Conservation (phyloP, 2,329 filamentous ascomycete genomes). For the Cercospora janseana region DNA sequence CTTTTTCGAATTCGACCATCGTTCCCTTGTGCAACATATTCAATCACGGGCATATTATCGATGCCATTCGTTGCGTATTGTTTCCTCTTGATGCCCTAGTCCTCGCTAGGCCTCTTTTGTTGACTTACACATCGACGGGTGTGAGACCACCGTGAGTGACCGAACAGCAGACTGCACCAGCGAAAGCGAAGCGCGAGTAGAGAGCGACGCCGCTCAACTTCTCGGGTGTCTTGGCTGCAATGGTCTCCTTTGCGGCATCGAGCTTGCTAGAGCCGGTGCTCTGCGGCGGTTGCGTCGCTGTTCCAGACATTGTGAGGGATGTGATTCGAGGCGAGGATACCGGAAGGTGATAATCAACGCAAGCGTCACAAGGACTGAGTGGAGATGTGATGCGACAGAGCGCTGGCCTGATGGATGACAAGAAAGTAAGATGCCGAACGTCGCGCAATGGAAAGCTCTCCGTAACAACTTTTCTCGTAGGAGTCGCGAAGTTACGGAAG, state of each 20-base stretch:
- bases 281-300: conserved; percentile 44
- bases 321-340: not conserved
- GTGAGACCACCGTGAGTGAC: conserved; percentile 96
- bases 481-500: conserved; percentile 9
- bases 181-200: conserved; percentile 95
- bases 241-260: conserved; percentile 51
- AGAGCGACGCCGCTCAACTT: conserved; percentile 66
- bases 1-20: not conserved
- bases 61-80: not conserved
- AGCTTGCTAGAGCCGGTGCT: conserved; percentile 54
- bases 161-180: conserved; percentile 96
- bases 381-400: conserved; percentile 7
- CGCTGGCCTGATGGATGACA: not conserved
- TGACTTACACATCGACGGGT: conserved; percentile 97
- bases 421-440: not conserved
- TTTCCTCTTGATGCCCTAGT: not conserved
- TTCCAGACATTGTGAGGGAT: conserved; percentile 35
- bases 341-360: not conserved
- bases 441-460: conserved; percentile 6
- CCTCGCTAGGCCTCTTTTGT: conserved; percentile 1
- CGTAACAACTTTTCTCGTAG: conserved; percentile 4
- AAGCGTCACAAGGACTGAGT: conserved; percentile 5
- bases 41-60: too few species aligned
- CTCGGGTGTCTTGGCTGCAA: conserved; percentile 45
- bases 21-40: not conserved